Conservation (phyloP, 192 early-diverging fungal genomes). For the Allomyces macrogynus region DNA sequence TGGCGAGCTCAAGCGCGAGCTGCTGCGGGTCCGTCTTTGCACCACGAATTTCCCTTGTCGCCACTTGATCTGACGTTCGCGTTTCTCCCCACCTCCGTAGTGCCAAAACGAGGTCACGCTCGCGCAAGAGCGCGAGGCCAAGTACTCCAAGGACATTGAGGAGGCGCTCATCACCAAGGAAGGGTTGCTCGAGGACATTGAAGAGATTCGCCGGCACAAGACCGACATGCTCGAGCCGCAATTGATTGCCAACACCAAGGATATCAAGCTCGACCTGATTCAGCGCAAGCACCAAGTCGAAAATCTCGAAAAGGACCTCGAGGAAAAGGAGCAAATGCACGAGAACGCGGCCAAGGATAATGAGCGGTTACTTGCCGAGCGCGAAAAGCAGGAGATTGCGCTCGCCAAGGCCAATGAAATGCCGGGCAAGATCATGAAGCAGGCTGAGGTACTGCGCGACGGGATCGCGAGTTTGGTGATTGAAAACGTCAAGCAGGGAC, state of each 20-base stretch:
- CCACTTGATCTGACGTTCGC: slow-evolving; percentile 2
- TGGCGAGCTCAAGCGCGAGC: slow-evolving; percentile 36
- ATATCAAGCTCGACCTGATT: slow-evolving; percentile 37
- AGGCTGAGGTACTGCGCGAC: slow-evolving; percentile 31
- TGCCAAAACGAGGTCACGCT: slow-evolving; percentile 36
- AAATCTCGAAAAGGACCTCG: slow-evolving; percentile 40
- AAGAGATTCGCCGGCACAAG: slow-evolving; percentile 39
- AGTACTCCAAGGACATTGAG: slow-evolving; percentile 27
- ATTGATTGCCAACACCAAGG: slow-evolving; percentile 35
- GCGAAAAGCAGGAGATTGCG: slow-evolving; percentile 27
- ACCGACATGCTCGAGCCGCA: slow-evolving; percentile 45
- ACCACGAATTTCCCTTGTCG: slow-evolving; percentile 1
- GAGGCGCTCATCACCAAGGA: slow-evolving; percentile 18
- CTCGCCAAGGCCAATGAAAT: slow-evolving; percentile 32
- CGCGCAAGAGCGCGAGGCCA: slow-evolving; percentile 24
- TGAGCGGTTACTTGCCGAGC: slow-evolving; percentile 32
- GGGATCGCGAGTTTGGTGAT: slow-evolving; percentile 26
- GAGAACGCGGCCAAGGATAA: slow-evolving; percentile 27
- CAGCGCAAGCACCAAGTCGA: slow-evolving; percentile 38
- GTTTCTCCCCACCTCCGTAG: slow-evolving; percentile 10
- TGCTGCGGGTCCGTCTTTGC: slow-evolving; percentile 21
- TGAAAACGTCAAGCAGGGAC: slow-evolving; percentile 35
- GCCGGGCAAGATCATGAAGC: slow-evolving; percentile 42
- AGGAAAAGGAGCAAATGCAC: slow-evolving; percentile 36
- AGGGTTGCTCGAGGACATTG: slow-evolving; percentile 27